Evolutionary conservation across 1,139 yeast species (phyloP).

Genomic region (Geotrichum siamense): DNA sequence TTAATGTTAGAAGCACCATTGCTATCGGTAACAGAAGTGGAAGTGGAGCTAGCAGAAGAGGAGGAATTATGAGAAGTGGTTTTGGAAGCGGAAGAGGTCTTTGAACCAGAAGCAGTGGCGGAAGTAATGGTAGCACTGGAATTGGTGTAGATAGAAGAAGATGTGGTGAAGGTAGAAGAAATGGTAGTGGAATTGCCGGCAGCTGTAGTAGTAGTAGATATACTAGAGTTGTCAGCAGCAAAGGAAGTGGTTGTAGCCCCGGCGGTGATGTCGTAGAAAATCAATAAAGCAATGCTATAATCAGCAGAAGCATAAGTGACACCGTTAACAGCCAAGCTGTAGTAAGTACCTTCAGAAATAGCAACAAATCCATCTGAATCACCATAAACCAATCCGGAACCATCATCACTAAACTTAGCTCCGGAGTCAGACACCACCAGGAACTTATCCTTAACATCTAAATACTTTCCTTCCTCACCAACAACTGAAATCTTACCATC

Average conservation of each 20-base stretch:
- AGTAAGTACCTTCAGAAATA: neutral
- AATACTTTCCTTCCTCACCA: constrained; percentile 3
- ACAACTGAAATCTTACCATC: constrained; percentile 1
- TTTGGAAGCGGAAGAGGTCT: neutral
- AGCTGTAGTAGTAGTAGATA: neutral
- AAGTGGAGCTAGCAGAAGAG: neutral
- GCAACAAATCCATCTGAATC: constrained; percentile 2
- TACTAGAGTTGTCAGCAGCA: neutral
- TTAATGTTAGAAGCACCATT: constrained; percentile 10
- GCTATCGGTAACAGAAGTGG: constrained; percentile 3
- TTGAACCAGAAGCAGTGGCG: neutral
- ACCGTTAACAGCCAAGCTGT: neutral
- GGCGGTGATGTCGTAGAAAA: constrained; percentile 1
- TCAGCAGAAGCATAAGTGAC: constrained; percentile 1
- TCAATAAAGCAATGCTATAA: neutral
- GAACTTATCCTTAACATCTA: constrained; percentile 3
- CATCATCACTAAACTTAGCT: neutral
- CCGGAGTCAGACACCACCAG: neutral
- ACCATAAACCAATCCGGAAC: neutral
- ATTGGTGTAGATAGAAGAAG: neutral
- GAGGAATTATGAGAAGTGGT: neutral
- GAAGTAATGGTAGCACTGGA: neutral
- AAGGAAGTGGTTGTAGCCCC: constrained; percentile 1
- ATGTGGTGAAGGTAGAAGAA: neutral
- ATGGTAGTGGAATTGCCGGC: neutral